These are phyloP conservation scores for Camelina neglecta DNA, from an alignment of 345 rosid species.

Conservation along the genomic window DNA sequence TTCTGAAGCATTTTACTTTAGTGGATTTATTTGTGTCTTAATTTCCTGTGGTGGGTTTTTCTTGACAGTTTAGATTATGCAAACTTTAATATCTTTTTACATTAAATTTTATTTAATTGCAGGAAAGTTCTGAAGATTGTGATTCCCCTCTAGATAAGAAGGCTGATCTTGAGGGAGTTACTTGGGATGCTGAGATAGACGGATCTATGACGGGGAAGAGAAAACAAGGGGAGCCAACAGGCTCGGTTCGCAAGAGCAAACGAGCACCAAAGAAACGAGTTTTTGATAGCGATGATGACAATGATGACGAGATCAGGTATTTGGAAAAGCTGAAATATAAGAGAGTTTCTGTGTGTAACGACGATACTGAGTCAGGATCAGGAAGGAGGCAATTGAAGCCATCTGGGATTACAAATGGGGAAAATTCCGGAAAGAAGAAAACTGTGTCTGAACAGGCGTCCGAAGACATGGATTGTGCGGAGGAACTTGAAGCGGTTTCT, in stretches of 20 bases:
- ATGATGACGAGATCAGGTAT: slow-evolving; percentile 86
- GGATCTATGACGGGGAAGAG: slow-evolving; percentile 58
- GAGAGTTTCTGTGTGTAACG: slow-evolving; percentile 49
- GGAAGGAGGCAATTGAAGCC: slow-evolving; percentile 64
- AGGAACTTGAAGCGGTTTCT: slow-evolving; percentile 57
- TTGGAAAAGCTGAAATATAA: slow-evolving; percentile 77
- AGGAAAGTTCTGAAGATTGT: slow-evolving; percentile 64
- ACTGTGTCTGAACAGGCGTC: slow-evolving; percentile 49
- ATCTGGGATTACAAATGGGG: slow-evolving; percentile 60
- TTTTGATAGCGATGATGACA: slow-evolving; percentile 65
- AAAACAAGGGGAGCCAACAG: slow-evolving; percentile 64
- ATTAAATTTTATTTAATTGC: slow-evolving; percentile 41
- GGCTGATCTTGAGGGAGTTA: slow-evolving; percentile 47
- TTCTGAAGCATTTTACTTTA: slow-evolving; percentile 22
- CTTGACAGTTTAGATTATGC: slow-evolving; percentile 36
- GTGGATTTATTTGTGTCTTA: slow-evolving; percentile 31
- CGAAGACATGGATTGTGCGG: slow-evolving; percentile 64
- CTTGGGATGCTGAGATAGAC: slow-evolving; percentile 58
- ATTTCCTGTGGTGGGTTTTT: slow-evolving; percentile 9
- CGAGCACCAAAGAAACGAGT: slow-evolving; percentile 70
- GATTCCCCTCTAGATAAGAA: slow-evolving; percentile 56
- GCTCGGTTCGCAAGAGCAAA: slow-evolving; percentile 78
- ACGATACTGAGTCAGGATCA: slow-evolving; percentile 61
- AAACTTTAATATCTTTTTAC: slow-evolving; percentile 35
- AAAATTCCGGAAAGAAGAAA: slow-evolving; percentile 64